These are phyloP conservation scores for Immersiporthe knoxdaviesiana DNA, from an alignment of 2,329 filamentous ascomycete species.

Conservation along the genomic window DNA sequence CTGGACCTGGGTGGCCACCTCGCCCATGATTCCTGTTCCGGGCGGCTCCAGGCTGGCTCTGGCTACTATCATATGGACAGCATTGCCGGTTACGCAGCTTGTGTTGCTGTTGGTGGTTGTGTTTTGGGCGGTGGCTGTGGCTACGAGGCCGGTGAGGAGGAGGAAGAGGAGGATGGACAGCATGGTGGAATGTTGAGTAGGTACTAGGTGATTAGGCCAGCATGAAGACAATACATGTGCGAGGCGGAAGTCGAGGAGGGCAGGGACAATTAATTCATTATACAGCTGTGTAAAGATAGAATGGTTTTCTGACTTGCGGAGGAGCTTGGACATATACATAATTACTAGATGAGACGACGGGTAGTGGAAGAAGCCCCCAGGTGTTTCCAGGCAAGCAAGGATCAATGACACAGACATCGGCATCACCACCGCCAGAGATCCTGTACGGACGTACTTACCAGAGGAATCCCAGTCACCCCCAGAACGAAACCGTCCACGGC, in stretches of 20 bases:
- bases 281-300: not conserved
- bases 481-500: not conserved
- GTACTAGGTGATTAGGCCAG: not conserved
- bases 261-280: not conserved
- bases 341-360: not conserved
- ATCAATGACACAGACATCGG: not conserved
- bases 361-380: not conserved
- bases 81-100: slow-evolving; percentile 30
- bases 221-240: not conserved
- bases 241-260: too few relatives aligned
- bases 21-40: slow-evolving; percentile 32
- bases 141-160: slow-evolving; percentile 16
- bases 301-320: not conserved
- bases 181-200: not conserved
- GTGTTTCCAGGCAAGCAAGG: not conserved
- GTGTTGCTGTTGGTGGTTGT: slow-evolving; percentile 15
- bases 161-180: slow-evolving; percentile 6
- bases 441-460: too few relatives aligned
- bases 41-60: slow-evolving; percentile 32
- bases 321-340: not conserved
- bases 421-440: not conserved
- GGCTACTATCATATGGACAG: slow-evolving; percentile 35
- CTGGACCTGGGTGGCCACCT: slow-evolving; percentile 33
- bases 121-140: slow-evolving; percentile 16
- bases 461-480: not conserved